Conservation (phyloP, 2,329 filamentous ascomycete species). For the Malbranchea cinnamomea region DNA sequence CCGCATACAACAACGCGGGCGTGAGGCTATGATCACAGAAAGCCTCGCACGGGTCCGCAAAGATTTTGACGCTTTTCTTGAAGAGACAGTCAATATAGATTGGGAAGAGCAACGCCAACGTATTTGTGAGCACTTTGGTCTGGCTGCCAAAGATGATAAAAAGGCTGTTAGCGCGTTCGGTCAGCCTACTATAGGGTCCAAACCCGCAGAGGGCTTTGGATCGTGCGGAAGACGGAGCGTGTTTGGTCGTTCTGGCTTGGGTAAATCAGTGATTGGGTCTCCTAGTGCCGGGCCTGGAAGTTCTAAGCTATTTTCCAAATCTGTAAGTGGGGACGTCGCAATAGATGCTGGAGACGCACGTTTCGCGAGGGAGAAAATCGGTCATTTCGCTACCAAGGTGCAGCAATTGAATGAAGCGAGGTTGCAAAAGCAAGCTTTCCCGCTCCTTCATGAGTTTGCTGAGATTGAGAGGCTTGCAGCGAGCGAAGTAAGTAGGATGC, state of each 20-base stretch:
- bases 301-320: constrained; percentile 52
- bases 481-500: constrained; percentile 40
- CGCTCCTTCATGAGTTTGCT: constrained; percentile 61
- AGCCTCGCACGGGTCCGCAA: constrained; percentile 76
- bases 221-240: constrained; percentile 36
- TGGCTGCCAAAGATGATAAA: constrained; percentile 37
- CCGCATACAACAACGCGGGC: constrained; percentile 78
- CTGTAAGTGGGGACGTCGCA: constrained; percentile 39
- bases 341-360: constrained; percentile 52
- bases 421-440: constrained; percentile 50
- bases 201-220: constrained; percentile 29
- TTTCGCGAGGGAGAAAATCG: constrained; percentile 69
- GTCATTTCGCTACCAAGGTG: constrained; percentile 63
- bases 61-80: constrained; percentile 86
- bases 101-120: constrained; percentile 88
- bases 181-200: constrained; percentile 25
- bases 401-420: constrained; percentile 63
- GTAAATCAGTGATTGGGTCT: constrained; percentile 75
- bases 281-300: constrained; percentile 50
- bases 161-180: constrained; percentile 40
- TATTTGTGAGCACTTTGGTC: constrained; percentile 93
- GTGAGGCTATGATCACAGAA: constrained; percentile 78
- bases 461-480: constrained; percentile 56
- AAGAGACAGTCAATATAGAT: constrained; percentile 87
- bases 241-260: constrained; percentile 55